Base-by-base conservation (phyloP, 257 asterid genomes). In the Echites panduratus region DNA sequence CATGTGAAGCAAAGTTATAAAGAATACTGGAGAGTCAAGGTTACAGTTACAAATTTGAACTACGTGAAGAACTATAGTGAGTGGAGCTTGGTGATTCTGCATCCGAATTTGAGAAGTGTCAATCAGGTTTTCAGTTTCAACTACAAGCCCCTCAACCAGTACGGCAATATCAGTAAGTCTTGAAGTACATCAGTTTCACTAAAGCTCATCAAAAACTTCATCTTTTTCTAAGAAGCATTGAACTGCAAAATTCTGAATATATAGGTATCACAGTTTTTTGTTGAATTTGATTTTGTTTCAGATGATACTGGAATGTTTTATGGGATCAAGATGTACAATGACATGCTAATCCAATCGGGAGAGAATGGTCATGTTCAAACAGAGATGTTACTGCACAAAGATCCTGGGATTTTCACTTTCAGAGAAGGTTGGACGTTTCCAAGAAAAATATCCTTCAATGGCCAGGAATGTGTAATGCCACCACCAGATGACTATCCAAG, bases 351-450 rank as follows among this genome's bases (percentile, higher is more conserved):
- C 41, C 92, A 85, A 53, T 81, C 85, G 13, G 96, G 98, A 32
- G 62, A 58, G 49, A 79, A 57, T 59, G 98, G 98, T 41, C 85
- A 87, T 79, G 96, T 89, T 20, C 97, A 91, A 79, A 78, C 96
- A 41, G 97, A 91, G 76, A 77, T 91, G 76, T 72, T 91, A 45
- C 61, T 91, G 73, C 75, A 74, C 41, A 89, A 89, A 82, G 91
- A 84, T 44, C 59, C 70, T 1, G 89, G 78, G 43, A 63, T 50
- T 14, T 91, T 89, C 75, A 86, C 87, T 5, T 91, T 89, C 68
- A 81, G 73, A 38, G 85, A 81, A 69, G 97, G 97, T 47, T 91
- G 97, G 97, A 89, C 80, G 43, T 91, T 91, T 81, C 97, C 97
- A 0, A 78, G 90, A 72, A 89, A 82, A 85, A 76, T 91, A 16